Evolutionary conservation across 2,329 filamentous ascomycete genomes (phyloP).

Genomic region (Colletotrichum nymphaeae): DNA sequence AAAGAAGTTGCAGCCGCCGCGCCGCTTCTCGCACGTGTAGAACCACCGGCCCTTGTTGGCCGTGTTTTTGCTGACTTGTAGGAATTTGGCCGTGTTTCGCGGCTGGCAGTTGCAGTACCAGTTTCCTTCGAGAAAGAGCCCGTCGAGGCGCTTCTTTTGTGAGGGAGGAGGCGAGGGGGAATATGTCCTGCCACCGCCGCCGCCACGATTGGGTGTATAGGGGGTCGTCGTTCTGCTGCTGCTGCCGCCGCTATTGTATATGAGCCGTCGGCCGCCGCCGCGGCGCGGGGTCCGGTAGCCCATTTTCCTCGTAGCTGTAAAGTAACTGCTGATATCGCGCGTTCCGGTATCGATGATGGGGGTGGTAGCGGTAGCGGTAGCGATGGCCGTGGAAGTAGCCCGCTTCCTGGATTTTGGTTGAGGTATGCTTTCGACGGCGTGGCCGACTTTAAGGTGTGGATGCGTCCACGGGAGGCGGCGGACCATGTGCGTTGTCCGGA

Average conservation of each 20-base stretch:
- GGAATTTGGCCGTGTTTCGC: slow-evolving; percentile 48
- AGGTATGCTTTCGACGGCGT: background rate
- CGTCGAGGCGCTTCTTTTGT: slow-evolving; percentile 46
- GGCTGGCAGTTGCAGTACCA: slow-evolving; percentile 58
- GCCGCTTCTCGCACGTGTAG: slow-evolving; percentile 51
- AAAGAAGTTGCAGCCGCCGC: slow-evolving; percentile 54
- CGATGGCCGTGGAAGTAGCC: background rate
- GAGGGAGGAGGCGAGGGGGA: slow-evolving; percentile 34
- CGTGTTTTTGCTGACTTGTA: slow-evolving; percentile 51
- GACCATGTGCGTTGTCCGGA: slow-evolving; percentile 13
- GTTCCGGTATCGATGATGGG: background rate
- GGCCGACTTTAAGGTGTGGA: slow-evolving; percentile 28
- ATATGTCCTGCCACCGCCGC: background rate
- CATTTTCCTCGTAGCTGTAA: slow-evolving; percentile 3
- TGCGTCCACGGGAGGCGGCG: slow-evolving; percentile 33
- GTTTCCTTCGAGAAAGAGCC: slow-evolving; percentile 45
- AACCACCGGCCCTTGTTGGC: slow-evolving; percentile 55
- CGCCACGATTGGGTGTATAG: background rate
- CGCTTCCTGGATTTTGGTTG: too few relatives aligned
- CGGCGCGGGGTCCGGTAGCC: slow-evolving; percentile 16
- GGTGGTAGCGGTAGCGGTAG: background rate
- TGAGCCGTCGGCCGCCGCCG: slow-evolving; percentile 22
- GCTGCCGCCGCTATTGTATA: slow-evolving; percentile 1
- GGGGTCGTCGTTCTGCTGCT: background rate
- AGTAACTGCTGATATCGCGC: background rate